phyloP scores from a whole-genome alignment of 495 filamentous ascomycete genomes.

The Penicillium steckii region DNA sequence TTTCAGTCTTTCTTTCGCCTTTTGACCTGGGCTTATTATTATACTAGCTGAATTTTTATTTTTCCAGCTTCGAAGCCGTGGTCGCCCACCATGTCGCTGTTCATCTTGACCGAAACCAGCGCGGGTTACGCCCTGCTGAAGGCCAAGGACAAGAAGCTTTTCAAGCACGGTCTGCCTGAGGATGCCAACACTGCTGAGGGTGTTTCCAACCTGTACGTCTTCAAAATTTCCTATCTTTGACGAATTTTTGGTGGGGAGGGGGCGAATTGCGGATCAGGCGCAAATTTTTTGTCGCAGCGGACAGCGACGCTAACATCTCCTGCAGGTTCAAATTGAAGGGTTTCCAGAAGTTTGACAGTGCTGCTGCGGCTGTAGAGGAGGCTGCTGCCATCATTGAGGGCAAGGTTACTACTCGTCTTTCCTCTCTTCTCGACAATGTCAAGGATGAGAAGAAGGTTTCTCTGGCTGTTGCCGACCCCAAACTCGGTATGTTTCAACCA shows the following conservation, averaged over 20 bases:
- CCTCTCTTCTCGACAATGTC: constrained; percentile 77
- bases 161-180: constrained; percentile 74
- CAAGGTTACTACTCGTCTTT: constrained; percentile 91
- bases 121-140: constrained; percentile 98
- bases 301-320: constrained; percentile 26
- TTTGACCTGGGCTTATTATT: constrained; percentile 14
- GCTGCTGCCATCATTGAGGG: constrained; percentile 83
- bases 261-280: constrained; percentile 7
- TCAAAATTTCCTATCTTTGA: constrained; percentile 4
- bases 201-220: constrained; percentile 79
- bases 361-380: constrained; percentile 82
- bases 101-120: constrained; percentile 87
- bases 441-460: constrained; percentile 98
- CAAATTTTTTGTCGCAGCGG: constrained; percentile 25
- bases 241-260: constrained; percentile 9
- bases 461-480: constrained; percentile 90
- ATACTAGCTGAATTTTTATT: constrained; percentile 17
- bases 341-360: constrained; percentile 95
- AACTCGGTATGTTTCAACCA: constrained; percentile 64
- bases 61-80: constrained; percentile 30
- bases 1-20: constrained; percentile 18
- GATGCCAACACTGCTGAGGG: constrained; percentile 80
- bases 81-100: constrained; percentile 64
- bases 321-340: constrained; percentile 88
- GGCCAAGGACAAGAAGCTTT: constrained; percentile 94